Base-by-base conservation (phyloP, 768 basidiomycete genomes). In the Trichaptum fuscoviolaceum region DNA sequence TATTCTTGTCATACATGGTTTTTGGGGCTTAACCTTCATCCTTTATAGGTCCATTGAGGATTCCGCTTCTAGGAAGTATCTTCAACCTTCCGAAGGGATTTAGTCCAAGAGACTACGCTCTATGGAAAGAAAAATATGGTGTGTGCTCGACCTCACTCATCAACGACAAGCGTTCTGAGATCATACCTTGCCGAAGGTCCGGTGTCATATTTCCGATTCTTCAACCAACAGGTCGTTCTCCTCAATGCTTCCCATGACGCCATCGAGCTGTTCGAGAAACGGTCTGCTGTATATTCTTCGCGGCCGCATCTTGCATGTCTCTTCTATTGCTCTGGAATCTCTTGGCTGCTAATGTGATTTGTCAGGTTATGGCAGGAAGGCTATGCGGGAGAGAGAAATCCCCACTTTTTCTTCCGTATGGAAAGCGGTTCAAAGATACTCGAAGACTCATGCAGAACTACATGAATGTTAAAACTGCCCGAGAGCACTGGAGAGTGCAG, bases 211-310 rank as follows among this genome's bases (percentile, higher is more conserved):
- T 68, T 25, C 64, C 63, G 25, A 30, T 71, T 67, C 1, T 36
- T 70, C 7, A 67, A 69, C 1, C 64, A 66, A 35, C 57, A 24
- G 17, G 35, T 70, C 25, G 36, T 71, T 24, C 34, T 73, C 63
- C 65, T 73, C 10, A 62, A 66, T 26, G 64, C 61, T 8, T 52
- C 62, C 6, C 30, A 68, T 24, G 67, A 64, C 12, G 64, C 71
- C 17, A 60, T 63, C 36, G 70, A 73, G 26, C 63, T 70, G 2
- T 66, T 73, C 4, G 72, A 73, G 18, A 71, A 69, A 58, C 65
- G 67, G 2, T 67, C 71, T 30, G 59, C 65, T 35, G 66, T 64
- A 52, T 70, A 71, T 24, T 68, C 70, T 8, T 36, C n/a, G 25
- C 60, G 34, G 12, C 42, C 42, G 42, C 42, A 52, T 12, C 42